Evolutionary conservation across 2,329 filamentous ascomycete species (phyloP), one percentile per base, ranked within the genome.

Genomic region (Ambrosiella xylebori): DNA sequence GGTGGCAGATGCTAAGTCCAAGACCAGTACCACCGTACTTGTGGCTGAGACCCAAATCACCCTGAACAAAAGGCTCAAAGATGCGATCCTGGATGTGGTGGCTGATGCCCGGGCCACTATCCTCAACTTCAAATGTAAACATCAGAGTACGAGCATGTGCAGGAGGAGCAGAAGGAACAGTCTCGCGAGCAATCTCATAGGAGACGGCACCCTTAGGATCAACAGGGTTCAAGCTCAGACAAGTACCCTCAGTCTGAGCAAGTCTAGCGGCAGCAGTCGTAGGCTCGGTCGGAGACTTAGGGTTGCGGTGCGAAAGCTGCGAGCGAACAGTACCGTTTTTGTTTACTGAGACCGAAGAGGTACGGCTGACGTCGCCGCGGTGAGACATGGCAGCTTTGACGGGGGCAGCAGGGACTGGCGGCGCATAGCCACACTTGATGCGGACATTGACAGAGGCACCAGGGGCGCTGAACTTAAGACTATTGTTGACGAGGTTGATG

Each of bases 21-120:
- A 95, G 73, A 3, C 90, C 90, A 0, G 90, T 95, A 13, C 90
- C 90, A 15, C 88, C 88, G 66, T 84, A 94, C 65, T 93, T 93
- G 68, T 88, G 94, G 72, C 86, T 94, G 13, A 96, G 71, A 0
- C 88, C 86, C 1, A 93, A 72, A 66, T 95, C 89, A n/a, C 86
- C 90, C 69, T 96, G 90, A 0, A 95, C 86, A 66, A 96, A 96
- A 0, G 90, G 90, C 68, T 95, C 90, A 66, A 96, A 96, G 8
- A 96, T 88, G 63, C 84, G 84, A 59, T 86, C 75, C 64, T 89
- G 88, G 68, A 94, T 79, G 62, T 84, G 73, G 6, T 82, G 78
- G 0, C 88, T 81, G 58, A 95, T 95, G 36, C 90, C 90, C 0
- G 88, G 89, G 0, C 90, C 90, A 0, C 84, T 91, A 63, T 96